Evolutionary conservation across 1,139 yeast genomes (phyloP).

Genomic region (Taphrina confusa): DNA sequence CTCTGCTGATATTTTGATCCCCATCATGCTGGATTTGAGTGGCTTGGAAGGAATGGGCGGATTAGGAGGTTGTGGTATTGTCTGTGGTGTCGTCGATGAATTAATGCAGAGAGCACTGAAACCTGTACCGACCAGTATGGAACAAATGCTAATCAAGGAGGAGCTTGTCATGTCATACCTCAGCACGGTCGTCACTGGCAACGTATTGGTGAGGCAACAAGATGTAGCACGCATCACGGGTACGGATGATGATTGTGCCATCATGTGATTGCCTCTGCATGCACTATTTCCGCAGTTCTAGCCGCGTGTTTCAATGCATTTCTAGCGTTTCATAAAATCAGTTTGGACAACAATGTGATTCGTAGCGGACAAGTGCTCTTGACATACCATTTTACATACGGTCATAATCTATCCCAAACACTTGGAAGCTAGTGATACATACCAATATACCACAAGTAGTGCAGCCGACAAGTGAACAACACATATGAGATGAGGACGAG

Average conservation of each 20-base stretch:
- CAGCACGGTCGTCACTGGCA: slow-evolving; percentile 29
- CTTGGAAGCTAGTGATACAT: too few species aligned
- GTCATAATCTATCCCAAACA: too few species aligned
- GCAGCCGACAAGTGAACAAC: too few species aligned
- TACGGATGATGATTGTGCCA: slow-evolving; percentile 4
- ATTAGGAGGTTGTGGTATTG: slow-evolving; percentile 31
- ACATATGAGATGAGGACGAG: too few species aligned
- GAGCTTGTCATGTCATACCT: slow-evolving; percentile 30
- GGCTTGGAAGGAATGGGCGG: slow-evolving; percentile 11
- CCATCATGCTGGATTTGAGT: slow-evolving; percentile 24
- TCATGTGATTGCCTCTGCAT: slow-evolving; percentile 17
- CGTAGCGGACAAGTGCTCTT: too few species aligned
- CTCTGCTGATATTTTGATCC: slow-evolving; percentile 17
- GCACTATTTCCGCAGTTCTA: too few species aligned
- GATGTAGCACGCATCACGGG: slow-evolving; percentile 16
- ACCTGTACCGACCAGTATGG: slow-evolving; percentile 6
- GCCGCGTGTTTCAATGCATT: too few species aligned
- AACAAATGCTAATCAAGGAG: slow-evolving; percentile 13
- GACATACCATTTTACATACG: too few species aligned
- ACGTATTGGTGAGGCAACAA: slow-evolving; percentile 19
- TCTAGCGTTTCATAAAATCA: too few species aligned
- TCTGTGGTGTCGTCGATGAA: slow-evolving; percentile 33
- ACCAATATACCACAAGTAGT: too few species aligned
- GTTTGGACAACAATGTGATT: too few species aligned
- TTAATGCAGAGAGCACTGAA: slow-evolving; percentile 10